Conservation (phyloP, 1,284 basidiomycete species). For the Thelephora terrestris region DNA sequence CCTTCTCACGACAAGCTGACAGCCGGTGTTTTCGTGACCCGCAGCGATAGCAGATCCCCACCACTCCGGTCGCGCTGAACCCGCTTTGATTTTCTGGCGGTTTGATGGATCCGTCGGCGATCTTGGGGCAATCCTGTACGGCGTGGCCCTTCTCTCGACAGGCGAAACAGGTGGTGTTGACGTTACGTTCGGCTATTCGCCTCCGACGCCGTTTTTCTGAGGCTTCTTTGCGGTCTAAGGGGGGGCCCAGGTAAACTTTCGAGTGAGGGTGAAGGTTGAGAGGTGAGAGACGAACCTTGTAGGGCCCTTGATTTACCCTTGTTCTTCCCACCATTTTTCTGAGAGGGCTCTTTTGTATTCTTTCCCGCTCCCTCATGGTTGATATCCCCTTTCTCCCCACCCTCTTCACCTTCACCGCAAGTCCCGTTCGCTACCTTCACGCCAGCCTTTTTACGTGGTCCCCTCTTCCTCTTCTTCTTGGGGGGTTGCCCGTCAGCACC, state of each 20-base stretch:
- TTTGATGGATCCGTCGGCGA: slow-evolving; percentile 14
- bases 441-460: slow-evolving; percentile 24
- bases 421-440: slow-evolving; percentile 10
- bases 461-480: slow-evolving; percentile 36
- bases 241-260: background rate
- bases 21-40: slow-evolving; percentile 75
- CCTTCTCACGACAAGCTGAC: slow-evolving; percentile 61
- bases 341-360: slow-evolving; percentile 9
- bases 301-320: slow-evolving; percentile 20
- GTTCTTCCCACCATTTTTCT: slow-evolving; percentile 15
- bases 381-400: slow-evolving; percentile 16
- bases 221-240: slow-evolving; percentile 15
- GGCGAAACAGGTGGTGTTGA: slow-evolving; percentile 73
- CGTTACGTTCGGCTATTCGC: slow-evolving; percentile 51
- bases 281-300: background rate
- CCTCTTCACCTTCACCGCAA: slow-evolving; percentile 2
- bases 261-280: background rate
- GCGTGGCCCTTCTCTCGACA: slow-evolving; percentile 82
- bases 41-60: slow-evolving; percentile 84
- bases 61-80: slow-evolving; percentile 26
- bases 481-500: slow-evolving; percentile 16
- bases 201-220: slow-evolving; percentile 59
- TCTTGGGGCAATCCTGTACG: slow-evolving; percentile 74
- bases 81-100: background rate
- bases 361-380: slow-evolving; percentile 19